Conservation (phyloP, 1,139 yeast species). For the Groenewaldozyma sp. region DNA sequence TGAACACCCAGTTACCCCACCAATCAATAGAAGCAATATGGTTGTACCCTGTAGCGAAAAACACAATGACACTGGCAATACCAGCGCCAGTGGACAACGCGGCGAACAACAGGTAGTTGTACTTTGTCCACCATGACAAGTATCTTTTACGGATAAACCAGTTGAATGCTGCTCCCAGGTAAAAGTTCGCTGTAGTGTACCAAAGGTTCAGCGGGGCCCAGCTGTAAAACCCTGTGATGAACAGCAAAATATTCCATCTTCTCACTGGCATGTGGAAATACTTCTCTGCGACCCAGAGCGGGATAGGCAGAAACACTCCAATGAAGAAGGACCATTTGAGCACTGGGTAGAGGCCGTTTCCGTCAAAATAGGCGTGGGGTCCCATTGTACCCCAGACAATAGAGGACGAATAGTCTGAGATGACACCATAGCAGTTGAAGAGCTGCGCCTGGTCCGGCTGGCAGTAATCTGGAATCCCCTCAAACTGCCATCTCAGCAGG, state of each 20-base stretch:
- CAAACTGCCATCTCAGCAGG: constrained; percentile 44
- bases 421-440: constrained; percentile 29
- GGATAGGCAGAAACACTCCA: constrained; percentile 41
- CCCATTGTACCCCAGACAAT: constrained; percentile 54
- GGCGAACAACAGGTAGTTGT: constrained; percentile 44
- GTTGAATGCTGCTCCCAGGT: constrained; percentile 44
- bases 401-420: constrained; percentile 34
- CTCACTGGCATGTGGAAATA: not conserved
- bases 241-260: constrained; percentile 40
- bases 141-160: constrained; percentile 41
- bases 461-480: constrained; percentile 40
- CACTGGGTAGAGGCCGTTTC: constrained; percentile 38
- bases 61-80: constrained; percentile 33
- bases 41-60: constrained; percentile 44
- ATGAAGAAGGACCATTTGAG: constrained; percentile 44
- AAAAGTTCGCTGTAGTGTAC: constrained; percentile 43
- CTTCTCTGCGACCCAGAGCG: constrained; percentile 34
- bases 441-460: constrained; percentile 29
- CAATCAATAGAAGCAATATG: constrained; percentile 35
- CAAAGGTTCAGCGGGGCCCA: constrained; percentile 44
- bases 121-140: constrained; percentile 39
- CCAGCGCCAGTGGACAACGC: constrained; percentile 48
- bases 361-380: constrained; percentile 46
- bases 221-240: constrained; percentile 37
- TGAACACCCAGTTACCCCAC: constrained; percentile 51